Base-by-base conservation (phyloP, 176 grass and related monocot species). In the Pontederia crassipes region DNA sequence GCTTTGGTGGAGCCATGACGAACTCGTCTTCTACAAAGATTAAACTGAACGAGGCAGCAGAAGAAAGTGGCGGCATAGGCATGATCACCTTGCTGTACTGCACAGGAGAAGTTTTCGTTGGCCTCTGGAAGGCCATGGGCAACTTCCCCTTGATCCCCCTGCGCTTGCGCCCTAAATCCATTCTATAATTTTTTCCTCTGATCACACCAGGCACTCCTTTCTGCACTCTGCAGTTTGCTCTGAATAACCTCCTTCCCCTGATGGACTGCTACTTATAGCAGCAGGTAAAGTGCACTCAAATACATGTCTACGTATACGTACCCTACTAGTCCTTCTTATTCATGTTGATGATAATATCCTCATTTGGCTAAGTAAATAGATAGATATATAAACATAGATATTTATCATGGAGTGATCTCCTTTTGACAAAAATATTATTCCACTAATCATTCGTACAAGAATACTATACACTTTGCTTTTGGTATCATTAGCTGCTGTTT, bases 61-160 rank as follows among this genome's bases (percentile, higher is more conserved):
- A 17, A 17, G 35, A n/a, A n/a, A n/a, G 16, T 46, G 12, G 52
- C 14, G 17, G 11, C 55, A 29, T 17, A 57, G 29, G 2, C 20
- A 27, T 52, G 9, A 51, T 50, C 46, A 27, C 20, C 48, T 49
- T 51, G 20, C 18, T 27, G 50, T 51, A 28, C 17, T 52, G 18
- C 32, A 68, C 54, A 12, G 28, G 32, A 40, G 32, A 57, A 12
- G 66, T 10, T 53, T 57, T 69, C 17, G 52, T 17, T 57, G 53
- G 11, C 35, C n/a, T 20, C 26, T 46, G 47, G 49, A 53, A 66
- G 64, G 64, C 20, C 32, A 29, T 32, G 11, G 46, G 16, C 16
- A 56, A 46, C 13, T 69, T 56, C 10, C 52, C 66, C 46, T 69
- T 69, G 9, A 6, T 1, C 10, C n/a, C 15, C 46, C 66, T 69